These are phyloP conservation scores for Bacidia gigantensis DNA, from an alignment of 495 filamentous ascomycete genomes.

Conservation along the genomic window DNA sequence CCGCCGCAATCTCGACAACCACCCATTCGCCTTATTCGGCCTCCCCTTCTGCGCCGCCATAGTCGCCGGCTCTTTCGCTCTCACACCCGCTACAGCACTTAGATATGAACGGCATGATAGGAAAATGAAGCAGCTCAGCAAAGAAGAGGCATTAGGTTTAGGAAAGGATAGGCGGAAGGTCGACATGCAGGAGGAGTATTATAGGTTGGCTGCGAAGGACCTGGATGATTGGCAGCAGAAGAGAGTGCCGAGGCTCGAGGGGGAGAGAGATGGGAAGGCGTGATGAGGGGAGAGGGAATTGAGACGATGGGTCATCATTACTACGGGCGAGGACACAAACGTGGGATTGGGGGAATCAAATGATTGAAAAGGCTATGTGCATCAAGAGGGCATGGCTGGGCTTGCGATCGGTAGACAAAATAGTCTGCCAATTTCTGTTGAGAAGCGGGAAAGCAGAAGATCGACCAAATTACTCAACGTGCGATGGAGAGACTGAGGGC, in stretches of 20 bases:
- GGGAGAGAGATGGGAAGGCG: slow-evolving; percentile 77
- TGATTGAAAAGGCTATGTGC: too few species aligned
- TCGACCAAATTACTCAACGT: too few species aligned
- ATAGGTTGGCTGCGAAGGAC: slow-evolving; percentile 50
- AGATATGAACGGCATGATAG: slow-evolving; percentile 87
- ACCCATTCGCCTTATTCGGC: slow-evolving; percentile 88
- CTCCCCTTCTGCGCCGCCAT: slow-evolving; percentile 88
- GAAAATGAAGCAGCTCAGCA: slow-evolving; percentile 63
- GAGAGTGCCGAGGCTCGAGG: slow-evolving; percentile 71
- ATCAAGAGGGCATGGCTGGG: too few species aligned
- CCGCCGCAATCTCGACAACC: slow-evolving; percentile 49
- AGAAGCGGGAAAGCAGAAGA: too few species aligned
- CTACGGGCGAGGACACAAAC: too few species aligned
- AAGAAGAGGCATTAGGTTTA: slow-evolving; percentile 76
- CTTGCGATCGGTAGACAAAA: too few species aligned
- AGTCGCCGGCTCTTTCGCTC: slow-evolving; percentile 84
- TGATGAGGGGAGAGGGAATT: slow-evolving; percentile 25
- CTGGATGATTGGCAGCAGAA: slow-evolving; percentile 94
- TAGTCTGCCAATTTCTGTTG: too few species aligned
- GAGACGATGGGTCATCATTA: too few species aligned
- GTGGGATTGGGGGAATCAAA: too few species aligned
- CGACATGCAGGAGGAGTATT: slow-evolving; percentile 85
- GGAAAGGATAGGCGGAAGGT: slow-evolving; percentile 52
- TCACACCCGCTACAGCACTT: slow-evolving; percentile 85
- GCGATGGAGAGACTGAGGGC: too few species aligned